Percentiles rank a stretch among this genome's conserved stretches.
phyloP scores from a whole-genome alignment of 192 early-diverging fungal species.

The Coemansia sp. region DNA sequence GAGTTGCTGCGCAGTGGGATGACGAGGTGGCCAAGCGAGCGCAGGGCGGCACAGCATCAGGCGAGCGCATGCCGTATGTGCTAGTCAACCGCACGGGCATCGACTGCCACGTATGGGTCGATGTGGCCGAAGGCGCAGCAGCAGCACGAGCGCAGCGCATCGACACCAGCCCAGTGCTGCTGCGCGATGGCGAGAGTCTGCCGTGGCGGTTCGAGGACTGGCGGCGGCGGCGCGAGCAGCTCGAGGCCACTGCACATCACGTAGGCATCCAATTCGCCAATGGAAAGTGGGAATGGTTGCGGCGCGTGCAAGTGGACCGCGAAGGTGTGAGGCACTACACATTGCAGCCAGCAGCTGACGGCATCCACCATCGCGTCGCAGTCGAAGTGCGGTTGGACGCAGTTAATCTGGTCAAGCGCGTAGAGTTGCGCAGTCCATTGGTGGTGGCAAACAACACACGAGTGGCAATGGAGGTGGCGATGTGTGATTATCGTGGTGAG shows the following conservation, averaged over 20 bases:
- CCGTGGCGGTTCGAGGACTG: conserved; percentile 98
- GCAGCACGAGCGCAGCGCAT: conserved; percentile 44
- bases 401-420: conserved; percentile 82
- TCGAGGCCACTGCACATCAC: conserved; percentile 65
- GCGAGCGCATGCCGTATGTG: conserved; percentile 74
- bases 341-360: conserved; percentile 77
- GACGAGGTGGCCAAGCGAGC: conserved; percentile 27
- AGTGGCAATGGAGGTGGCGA: conserved; percentile 74
- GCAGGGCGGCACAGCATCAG: conserved; percentile 12
- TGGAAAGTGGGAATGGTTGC: conserved; percentile 87
- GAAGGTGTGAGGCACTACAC: conserved; percentile 81
- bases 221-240: conserved; percentile 84
- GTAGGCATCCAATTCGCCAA: conserved; percentile 84
- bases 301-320: conserved; percentile 83
- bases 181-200: conserved; percentile 68
- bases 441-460: conserved; percentile 81
- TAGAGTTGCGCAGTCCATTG: conserved; percentile 84
- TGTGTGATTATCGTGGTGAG: conserved; percentile 70
- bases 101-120: conserved; percentile 85
- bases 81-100: conserved; percentile 91
- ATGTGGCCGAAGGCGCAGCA: conserved; percentile 48
- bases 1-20: conserved; percentile 58
- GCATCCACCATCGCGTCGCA: conserved; percentile 78
- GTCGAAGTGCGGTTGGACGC: conserved; percentile 81
- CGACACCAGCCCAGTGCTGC: conserved; percentile 67